A percentile compares a stretch with the other conserved stretches of the same genome.
These are phyloP conservation scores for Petunia axillaris DNA, from an alignment of 257 asterid species.

Conservation along the genomic window DNA sequence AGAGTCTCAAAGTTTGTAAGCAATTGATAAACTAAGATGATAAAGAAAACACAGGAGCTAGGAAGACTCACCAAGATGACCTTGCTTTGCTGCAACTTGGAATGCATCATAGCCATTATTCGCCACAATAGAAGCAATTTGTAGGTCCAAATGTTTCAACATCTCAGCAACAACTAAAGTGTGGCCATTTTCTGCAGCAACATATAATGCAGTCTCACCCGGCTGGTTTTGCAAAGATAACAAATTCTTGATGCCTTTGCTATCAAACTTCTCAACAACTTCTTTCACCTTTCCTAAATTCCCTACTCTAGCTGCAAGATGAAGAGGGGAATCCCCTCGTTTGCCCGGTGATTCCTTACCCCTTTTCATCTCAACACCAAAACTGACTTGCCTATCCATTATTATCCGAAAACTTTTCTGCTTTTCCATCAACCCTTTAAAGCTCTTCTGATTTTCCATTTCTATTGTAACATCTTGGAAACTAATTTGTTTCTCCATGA, in stretches of 20 bases:
- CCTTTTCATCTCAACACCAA: slow-evolving; percentile 76
- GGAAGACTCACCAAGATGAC: slow-evolving; percentile 68
- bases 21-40: too few relatives aligned
- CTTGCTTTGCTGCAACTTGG: slow-evolving; percentile 94
- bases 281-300: slow-evolving; percentile 75
- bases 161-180: slow-evolving; percentile 71
- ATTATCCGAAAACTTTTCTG: slow-evolving; percentile 89
- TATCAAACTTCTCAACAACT: slow-evolving; percentile 62
- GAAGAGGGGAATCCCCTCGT: slow-evolving; percentile 83
- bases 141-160: slow-evolving; percentile 72
- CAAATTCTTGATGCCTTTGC: slow-evolving; percentile 50
- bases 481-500: slow-evolving; percentile 69
- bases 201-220: slow-evolving; percentile 91
- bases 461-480: slow-evolving; percentile 53
- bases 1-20: too few relatives aligned
- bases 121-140: slow-evolving; percentile 70
- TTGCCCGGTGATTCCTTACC: slow-evolving; percentile 91
- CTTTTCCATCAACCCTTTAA: slow-evolving; percentile 88
- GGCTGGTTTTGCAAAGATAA: slow-evolving; percentile 80
- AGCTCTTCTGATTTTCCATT: slow-evolving; percentile 91
- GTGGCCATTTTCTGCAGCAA: slow-evolving; percentile 87
- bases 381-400: slow-evolving; percentile 88
- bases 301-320: slow-evolving; percentile 85
- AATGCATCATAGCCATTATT: slow-evolving; percentile 90
- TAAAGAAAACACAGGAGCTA: too few relatives aligned